Percentiles rank a stretch among this genome's conserved stretches.
phyloP scores from a whole-genome alignment of 352 stramenopile species.

The Phytopythium montanum region DNA sequence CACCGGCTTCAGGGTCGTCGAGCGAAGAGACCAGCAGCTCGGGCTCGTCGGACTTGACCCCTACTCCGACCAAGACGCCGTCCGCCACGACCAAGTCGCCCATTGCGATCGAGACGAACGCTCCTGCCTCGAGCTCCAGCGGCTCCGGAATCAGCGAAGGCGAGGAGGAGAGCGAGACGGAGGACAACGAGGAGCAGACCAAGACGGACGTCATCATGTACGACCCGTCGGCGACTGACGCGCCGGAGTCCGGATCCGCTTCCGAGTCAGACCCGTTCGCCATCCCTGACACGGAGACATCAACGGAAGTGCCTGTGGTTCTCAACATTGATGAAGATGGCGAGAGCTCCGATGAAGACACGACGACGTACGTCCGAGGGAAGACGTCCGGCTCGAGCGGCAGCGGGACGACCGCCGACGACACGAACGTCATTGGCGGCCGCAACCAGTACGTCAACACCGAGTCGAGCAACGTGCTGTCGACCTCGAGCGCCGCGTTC shows the following conservation, averaged over 20 bases:
- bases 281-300: slow-evolving; percentile 29
- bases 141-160: slow-evolving; percentile 14
- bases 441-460: slow-evolving; percentile 46
- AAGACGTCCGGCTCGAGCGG: slow-evolving; percentile 15
- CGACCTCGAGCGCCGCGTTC: slow-evolving; percentile 34
- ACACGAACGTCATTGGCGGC: slow-evolving; percentile 53
- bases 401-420: slow-evolving; percentile 8
- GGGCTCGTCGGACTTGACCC: slow-evolving; percentile 11
- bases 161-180: slow-evolving; percentile 17
- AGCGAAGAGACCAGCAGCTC: background rate
- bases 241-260: slow-evolving; percentile 19
- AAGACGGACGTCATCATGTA: slow-evolving; percentile 52
- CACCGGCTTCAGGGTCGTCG: background rate
- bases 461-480: slow-evolving; percentile 41
- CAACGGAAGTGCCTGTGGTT: slow-evolving; percentile 39
- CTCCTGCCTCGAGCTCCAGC: slow-evolving; percentile 5
- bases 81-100: slow-evolving; percentile 25
- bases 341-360: slow-evolving; percentile 19
- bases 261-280: slow-evolving; percentile 46
- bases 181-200: slow-evolving; percentile 29
- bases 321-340: slow-evolving; percentile 38
- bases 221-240: slow-evolving; percentile 22
- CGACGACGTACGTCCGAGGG: slow-evolving; percentile 49
- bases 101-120: slow-evolving; percentile 43
- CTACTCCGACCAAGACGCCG: slow-evolving; percentile 14